These are phyloP conservation scores for Pestalotiopsis sp. DNA, from an alignment of 2,329 filamentous ascomycete genomes.

Conservation along the genomic window DNA sequence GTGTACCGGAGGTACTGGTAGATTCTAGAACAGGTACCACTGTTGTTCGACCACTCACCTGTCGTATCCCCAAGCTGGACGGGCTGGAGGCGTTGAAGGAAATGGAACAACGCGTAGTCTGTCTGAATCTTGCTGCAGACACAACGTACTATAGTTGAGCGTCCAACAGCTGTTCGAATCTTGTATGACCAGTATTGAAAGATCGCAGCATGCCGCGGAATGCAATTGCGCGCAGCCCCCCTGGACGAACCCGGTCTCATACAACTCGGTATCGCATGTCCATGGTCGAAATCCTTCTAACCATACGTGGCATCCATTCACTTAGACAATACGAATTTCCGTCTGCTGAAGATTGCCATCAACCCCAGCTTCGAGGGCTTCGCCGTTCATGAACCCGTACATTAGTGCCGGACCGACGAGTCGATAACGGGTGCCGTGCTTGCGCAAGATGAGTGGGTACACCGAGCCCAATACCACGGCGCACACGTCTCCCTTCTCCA, in stretches of 20 bases:
- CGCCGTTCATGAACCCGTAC: conserved; percentile 1
- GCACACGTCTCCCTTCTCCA: conserved; percentile 2
- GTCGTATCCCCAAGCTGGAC: neutral
- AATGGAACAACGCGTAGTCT: neutral
- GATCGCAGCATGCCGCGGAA: too few relatives aligned
- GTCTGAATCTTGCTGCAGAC: neutral
- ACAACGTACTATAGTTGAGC: too few relatives aligned
- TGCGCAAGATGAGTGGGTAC: conserved; percentile 4
- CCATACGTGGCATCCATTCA: too few relatives aligned
- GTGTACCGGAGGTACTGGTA: neutral
- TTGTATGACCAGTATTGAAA: too few relatives aligned
- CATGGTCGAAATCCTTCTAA: neutral
- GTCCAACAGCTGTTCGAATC: too few relatives aligned
- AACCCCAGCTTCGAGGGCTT: neutral
- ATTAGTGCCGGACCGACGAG: conserved; percentile 3
- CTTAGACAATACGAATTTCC: neutral
- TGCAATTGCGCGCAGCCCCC: too few relatives aligned
- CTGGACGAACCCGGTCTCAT: neutral
- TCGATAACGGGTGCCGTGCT: neutral
- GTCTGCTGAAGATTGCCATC: neutral
- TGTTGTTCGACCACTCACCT: neutral
- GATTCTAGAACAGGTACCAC: neutral
- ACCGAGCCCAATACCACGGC: neutral
- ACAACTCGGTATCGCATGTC: neutral
- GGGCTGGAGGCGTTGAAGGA: neutral